Base-by-base conservation (phyloP, 2,329 filamentous ascomycete species). In the Esteya vermicola region DNA sequence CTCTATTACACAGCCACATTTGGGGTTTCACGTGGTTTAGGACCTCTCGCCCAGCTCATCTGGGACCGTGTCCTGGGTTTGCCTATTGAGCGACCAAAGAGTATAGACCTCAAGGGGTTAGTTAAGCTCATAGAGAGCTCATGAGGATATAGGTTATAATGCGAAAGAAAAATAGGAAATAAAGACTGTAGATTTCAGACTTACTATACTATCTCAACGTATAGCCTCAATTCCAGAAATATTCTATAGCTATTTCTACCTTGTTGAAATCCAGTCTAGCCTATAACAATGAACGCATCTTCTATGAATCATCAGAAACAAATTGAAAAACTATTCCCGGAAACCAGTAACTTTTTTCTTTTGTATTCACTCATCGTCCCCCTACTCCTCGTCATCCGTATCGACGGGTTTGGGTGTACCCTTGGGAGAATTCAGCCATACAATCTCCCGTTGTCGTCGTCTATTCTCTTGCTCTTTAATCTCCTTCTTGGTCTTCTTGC, bases 401-500 rank as follows among this genome's bases (percentile, higher is more conserved):
- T 89, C 83, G 9, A 60, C 61, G 7, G 81, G 82, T 56, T 82
- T 77, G 23, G 82, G 82, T 4, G 83, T 89, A 6, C 84, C 85
- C 72, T 88, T 86, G 49, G 82, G 82, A 52, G 74, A 84, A 62
- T 85, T 89, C 51, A 93, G 67, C 82, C 81, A 83, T 57, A 81
- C 72, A 51, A 83, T 81, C 62, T 98, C 86, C 52, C 91, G 77
- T 61, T 96, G 67, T 51, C 91, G 73, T 50, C 89, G 75, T 48
- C 93, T 73, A 33, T 82, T 81, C 63, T 96, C 89, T 18, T 82
- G 72, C 60, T 98, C 91, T 74, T 98, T 98, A 57, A 88, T 51
- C 61, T 98, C 86, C 63, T 86, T 86, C 68, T 93, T 85, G 42
- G 91, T 98, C 75, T 91, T 75, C 84, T 98, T 98, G 78, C 89